phyloP scores from a whole-genome alignment of 768 basidiomycete genomes.

The Trametes cinnabarina region DNA sequence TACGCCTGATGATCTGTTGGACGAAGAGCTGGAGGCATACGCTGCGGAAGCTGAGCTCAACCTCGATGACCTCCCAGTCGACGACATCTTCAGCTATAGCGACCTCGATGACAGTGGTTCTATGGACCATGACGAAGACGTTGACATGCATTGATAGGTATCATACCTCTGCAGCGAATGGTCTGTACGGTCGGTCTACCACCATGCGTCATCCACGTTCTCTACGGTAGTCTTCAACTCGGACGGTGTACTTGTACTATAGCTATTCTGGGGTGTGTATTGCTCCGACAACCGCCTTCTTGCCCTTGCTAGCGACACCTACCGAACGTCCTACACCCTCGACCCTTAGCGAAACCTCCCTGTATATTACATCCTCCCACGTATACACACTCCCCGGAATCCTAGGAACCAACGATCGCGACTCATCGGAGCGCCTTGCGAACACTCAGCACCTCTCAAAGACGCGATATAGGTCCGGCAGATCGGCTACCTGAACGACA shows the following conservation, averaged over 20 bases:
- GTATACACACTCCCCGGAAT: not conserved
- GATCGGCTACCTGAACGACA: slow-evolving; percentile 82
- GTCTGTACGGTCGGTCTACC: not conserved
- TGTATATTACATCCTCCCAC: not conserved
- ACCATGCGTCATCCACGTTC: not conserved
- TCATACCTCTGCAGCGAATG: not conserved
- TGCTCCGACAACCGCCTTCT: too few species aligned
- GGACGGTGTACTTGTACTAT: not conserved
- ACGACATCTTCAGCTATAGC: slow-evolving; percentile 28
- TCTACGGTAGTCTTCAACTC: not conserved
- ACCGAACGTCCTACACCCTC: not conserved
- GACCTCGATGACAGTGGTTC: slow-evolving; percentile 26
- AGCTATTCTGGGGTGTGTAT: not conserved
- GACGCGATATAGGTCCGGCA: slow-evolving; percentile 91
- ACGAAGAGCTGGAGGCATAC: slow-evolving; percentile 58
- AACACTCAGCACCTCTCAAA: slow-evolving; percentile 82
- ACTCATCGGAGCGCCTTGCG: not conserved
- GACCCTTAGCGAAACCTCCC: not conserved
- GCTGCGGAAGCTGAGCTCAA: slow-evolving; percentile 47
- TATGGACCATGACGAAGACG: slow-evolving; percentile 13
- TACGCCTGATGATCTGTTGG: slow-evolving; percentile 46
- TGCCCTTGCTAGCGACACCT: not conserved
- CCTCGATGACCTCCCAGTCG: slow-evolving; percentile 29
- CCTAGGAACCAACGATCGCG: not conserved
- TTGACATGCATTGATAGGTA: slow-evolving; percentile 10